Evolutionary conservation across 1,139 yeast genomes (phyloP), one percentile per base, ranked within the genome.

Genomic region (Arxiozyma bovina): DNA sequence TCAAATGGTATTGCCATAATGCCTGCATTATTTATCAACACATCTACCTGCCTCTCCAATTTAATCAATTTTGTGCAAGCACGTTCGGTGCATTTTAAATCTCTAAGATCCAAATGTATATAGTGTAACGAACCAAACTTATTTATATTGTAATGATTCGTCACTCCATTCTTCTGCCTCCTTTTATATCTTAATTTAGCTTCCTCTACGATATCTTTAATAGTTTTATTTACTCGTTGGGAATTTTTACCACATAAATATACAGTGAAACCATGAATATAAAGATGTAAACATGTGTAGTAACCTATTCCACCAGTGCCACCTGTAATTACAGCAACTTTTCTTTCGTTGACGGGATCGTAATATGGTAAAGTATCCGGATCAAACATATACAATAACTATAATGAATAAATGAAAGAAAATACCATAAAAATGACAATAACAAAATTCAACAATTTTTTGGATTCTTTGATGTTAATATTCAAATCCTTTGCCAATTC

Each of bases 271-370:
- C 96, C 96, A 63, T 87, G 96, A 53, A 87, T 72, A 63, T 83
- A 87, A 15, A 89, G 74, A 63, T 87, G 94, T 22, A 87, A 71
- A 3, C 80, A 87, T 0, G 94, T 85, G 66, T 74, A 85, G 76
- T 82, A 87, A 4, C 96, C 96, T 23, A 87, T 77, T 0, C 96
- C 96, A 48, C 85, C 77, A 63, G 84, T 86, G 6, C 90, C 95
- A 1, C 96, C 95, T 0, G 94, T 85, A 38, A 88, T 81, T 7
- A 87, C 70, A 0, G 85, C 90, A 2, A 85, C 83, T 55, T 80
- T 74, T 30, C 86, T 74, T 22, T 77, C 78, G 3, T 54, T 51
- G 8, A 56, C 55, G 0, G 72, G 74, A 50, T 73, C 60, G 55
- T 64, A 66, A 57, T 70, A 72, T 2, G 77, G 76, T 42, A 73